Conservation (phyloP, 1,284 basidiomycete species). For the Sphaerobolus stellatus region DNA sequence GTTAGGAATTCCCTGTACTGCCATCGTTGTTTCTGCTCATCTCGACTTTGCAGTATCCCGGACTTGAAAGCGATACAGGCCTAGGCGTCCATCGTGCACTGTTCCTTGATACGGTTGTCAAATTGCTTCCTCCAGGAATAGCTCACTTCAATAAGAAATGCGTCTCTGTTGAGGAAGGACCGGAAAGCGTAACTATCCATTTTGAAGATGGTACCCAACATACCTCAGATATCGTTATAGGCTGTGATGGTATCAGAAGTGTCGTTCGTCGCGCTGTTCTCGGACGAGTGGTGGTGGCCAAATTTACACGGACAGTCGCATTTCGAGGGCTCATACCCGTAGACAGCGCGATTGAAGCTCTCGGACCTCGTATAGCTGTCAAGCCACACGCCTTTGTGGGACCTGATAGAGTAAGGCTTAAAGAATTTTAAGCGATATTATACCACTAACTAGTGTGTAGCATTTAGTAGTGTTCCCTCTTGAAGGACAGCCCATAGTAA, state of each 20-base stretch:
- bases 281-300: conserved; percentile 10
- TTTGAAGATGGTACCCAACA: conserved; percentile 32
- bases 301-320: conserved; percentile 25
- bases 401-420: conserved; percentile 9
- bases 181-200: conserved; percentile 27
- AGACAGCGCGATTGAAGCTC: conserved; percentile 19
- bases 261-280: conserved; percentile 5
- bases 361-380: conserved; percentile 5
- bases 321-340: conserved; percentile 26
- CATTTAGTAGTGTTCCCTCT: conserved; percentile 61
- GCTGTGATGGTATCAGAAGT: conserved; percentile 18
- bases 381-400: conserved; percentile 11
- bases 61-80: conserved; percentile 32
- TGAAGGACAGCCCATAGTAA: conserved; percentile 40
- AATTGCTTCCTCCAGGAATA: conserved; percentile 40
- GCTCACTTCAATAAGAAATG: conserved; percentile 55
- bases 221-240: conserved; percentile 14
- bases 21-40: background rate
- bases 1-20: conserved; percentile 26
- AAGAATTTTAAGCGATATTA: too few species aligned
- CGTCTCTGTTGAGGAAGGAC: conserved; percentile 22
- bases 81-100: conserved; percentile 47
- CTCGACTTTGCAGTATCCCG: too few species aligned
- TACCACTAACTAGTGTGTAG: too few species aligned
- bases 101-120: conserved; percentile 49